Base-by-base conservation (phyloP, 2,329 filamentous ascomycete species). In the Teratosphaeria viscida region DNA sequence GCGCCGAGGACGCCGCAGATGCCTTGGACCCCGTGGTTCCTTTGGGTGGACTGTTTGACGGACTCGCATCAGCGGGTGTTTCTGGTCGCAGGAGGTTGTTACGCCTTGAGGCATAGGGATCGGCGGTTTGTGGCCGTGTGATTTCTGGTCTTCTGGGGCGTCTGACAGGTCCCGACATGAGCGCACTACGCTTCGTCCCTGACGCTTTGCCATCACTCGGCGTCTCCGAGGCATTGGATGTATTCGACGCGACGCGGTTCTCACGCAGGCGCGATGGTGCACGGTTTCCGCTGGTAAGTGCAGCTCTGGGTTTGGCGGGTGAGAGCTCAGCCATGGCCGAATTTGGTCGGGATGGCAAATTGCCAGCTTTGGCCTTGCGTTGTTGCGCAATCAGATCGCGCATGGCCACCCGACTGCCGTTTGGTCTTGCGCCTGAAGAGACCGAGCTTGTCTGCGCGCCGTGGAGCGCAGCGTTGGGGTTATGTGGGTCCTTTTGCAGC, bases 401-500 rank as follows among this genome's bases (percentile, higher is more conserved):
- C 29, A 96, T 75, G 11, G 88, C 89, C 11, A 75, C 76, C 43
- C 81, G 73, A 53, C 70, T 72, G 84, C 82, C 62, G 86, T 62
- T n/a, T 8, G 68, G 59, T 75, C 68, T 61, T 11, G 52, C 35
- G 35, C 52, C 23, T 14, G 27, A 16, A n/a, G 57, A 23, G 12
- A 7, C 29, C 3, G 60, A 16, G n/a, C 26, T 57, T 6, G 57
- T 53, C 81, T 63, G 83, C 3, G 74, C 76, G 10, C 73, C 72
- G 49, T 67, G 65, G 10, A 71, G 54, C 8, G 62, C 59, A 16
- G 76, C 72, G 70, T 90, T 88, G 8, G 89, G 89, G 67, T 97
- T 97, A 69, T 85, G 82, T 1, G 89, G 80, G 66, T 96, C 89
- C 67, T 90, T 95, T 65, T 92, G 87, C 19, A 99, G 78, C 35